A percentile compares a stretch with the other conserved stretches of the same genome.
These are phyloP conservation scores for Buxus sempervirens DNA, from an alignment of 164 flowering plant species.

Conservation along the genomic window DNA sequence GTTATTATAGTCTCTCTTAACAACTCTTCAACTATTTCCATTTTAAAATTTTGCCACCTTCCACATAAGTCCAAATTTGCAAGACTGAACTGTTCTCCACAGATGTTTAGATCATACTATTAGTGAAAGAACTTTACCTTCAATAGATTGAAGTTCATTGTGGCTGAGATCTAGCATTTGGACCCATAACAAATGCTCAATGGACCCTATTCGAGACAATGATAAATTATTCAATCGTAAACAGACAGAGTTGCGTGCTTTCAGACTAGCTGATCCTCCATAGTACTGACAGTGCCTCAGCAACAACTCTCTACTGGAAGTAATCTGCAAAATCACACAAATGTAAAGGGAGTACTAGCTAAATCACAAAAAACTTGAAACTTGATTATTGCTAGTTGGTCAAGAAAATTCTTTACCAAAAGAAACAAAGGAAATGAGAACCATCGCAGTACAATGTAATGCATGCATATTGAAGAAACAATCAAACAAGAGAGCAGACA, in stretches of 20 bases:
- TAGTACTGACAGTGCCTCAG: slow-evolving; percentile 45
- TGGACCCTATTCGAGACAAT: slow-evolving; percentile 63
- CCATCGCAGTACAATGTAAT: not conserved
- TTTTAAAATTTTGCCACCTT: not conserved
- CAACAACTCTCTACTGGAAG: slow-evolving; percentile 47
- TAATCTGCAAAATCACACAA: slow-evolving; percentile 43
- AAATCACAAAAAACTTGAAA: not conserved
- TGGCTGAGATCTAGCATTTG: slow-evolving; percentile 88
- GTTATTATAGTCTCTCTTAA: not conserved
- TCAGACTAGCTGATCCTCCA: slow-evolving; percentile 21
- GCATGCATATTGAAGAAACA: not conserved
- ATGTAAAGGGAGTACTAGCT: slow-evolving; percentile 1
- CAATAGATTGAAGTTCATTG: slow-evolving; percentile 72
- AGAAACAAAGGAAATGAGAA: not conserved
- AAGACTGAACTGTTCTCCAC: no score
- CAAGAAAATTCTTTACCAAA: not conserved
- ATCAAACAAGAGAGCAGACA: not conserved
- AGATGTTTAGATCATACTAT: not conserved
- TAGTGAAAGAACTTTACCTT: slow-evolving; percentile 44
- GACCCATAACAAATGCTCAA: slow-evolving; percentile 73
- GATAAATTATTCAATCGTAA: slow-evolving; percentile 65
- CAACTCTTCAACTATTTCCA: not conserved
- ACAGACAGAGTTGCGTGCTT: slow-evolving; percentile 25
- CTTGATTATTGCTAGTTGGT: not conserved
- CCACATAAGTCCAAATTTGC: not conserved